Conservation (phyloP, 1,284 basidiomycete genomes). For the Peniophora sp. region DNA sequence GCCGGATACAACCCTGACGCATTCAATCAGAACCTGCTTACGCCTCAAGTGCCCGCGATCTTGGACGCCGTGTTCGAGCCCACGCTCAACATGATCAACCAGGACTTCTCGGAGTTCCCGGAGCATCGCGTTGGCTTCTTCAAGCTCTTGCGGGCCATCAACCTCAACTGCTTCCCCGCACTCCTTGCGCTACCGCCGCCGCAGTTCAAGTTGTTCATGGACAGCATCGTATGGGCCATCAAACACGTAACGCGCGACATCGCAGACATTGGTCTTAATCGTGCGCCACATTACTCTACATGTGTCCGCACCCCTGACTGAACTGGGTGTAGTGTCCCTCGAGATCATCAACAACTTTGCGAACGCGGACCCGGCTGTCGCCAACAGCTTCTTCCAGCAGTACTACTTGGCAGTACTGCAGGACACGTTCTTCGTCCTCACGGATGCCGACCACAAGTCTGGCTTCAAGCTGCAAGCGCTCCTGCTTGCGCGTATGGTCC, state of each 20-base stretch:
- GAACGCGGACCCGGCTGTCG: slow-evolving; percentile 65
- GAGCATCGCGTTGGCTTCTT: slow-evolving; percentile 98
- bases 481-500: slow-evolving; percentile 90
- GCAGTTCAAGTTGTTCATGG: slow-evolving; percentile 98
- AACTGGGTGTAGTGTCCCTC: slow-evolving; percentile 63
- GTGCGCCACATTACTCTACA: slow-evolving; percentile 44
- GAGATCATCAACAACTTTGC: slow-evolving; percentile 98
- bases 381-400: slow-evolving; percentile 79
- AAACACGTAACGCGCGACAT: slow-evolving; percentile 99
- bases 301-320: slow-evolving; percentile 1
- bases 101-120: slow-evolving; percentile 97
- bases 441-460: slow-evolving; percentile 98
- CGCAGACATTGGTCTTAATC: slow-evolving; percentile 86
- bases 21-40: slow-evolving; percentile 60
- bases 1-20: background rate
- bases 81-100: slow-evolving; percentile 98
- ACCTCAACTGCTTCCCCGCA: slow-evolving; percentile 93
- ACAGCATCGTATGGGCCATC: slow-evolving; percentile 98
- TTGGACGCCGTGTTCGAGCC: slow-evolving; percentile 98
- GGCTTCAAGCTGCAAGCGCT: slow-evolving; percentile 90
- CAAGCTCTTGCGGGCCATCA: slow-evolving; percentile 91
- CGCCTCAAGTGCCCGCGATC: slow-evolving; percentile 93
- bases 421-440: slow-evolving; percentile 96
- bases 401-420: slow-evolving; percentile 93
- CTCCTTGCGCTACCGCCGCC: slow-evolving; percentile 81